Evolutionary conservation across 371 early-diverging fungal species (phyloP), one percentile per base, ranked within the genome.

Genomic region (Actinomucor elegans): DNA sequence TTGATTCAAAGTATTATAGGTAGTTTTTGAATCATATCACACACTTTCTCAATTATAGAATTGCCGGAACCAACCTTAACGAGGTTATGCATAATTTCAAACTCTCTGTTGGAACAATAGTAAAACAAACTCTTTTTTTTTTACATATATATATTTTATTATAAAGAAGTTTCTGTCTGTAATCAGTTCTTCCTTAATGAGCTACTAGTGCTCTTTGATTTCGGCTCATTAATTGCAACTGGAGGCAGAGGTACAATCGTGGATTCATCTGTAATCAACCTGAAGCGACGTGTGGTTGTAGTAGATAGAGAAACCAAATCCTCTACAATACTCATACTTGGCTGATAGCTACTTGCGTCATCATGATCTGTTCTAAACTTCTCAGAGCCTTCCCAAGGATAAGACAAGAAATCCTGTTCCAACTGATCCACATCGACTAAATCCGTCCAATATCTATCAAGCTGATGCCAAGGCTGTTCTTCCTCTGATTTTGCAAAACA

Each of bases 361-460:
- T 23, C 36, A 35, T 29, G 33, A 12, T 52, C 42, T 12, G 48
- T 57, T 37, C 48, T 53, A 21, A 64, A 71, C 28, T 68, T 71
- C 20, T 53, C 57, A 24, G 61, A 52, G 3, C 69, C 67, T 35
- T 66, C 55, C 78, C 78, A 77, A 2, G 64, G 61, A 27, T 48
- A 66, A 2, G 28, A 18, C 9, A 54, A 32, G 24, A 79, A 75
- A 33, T 32, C 59, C 1, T 54, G 55, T 26, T 57, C 48, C 9
- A 73, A 15, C 4, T 49, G 20, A 9, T 70, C 48, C 4, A 31
- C 34, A 10, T 70, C 48, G 0, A 80, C 65, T 6, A 80, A 29
- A 51, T 79, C 77, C 38, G 57, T 59, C 84, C 84, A 81, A 12
- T 70, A 57, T 0, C 33, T 5, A 4, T 51, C 52, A 61, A 52